Conservation (phyloP, 2,329 filamentous ascomycete species). For the Curvularia lunata region DNA sequence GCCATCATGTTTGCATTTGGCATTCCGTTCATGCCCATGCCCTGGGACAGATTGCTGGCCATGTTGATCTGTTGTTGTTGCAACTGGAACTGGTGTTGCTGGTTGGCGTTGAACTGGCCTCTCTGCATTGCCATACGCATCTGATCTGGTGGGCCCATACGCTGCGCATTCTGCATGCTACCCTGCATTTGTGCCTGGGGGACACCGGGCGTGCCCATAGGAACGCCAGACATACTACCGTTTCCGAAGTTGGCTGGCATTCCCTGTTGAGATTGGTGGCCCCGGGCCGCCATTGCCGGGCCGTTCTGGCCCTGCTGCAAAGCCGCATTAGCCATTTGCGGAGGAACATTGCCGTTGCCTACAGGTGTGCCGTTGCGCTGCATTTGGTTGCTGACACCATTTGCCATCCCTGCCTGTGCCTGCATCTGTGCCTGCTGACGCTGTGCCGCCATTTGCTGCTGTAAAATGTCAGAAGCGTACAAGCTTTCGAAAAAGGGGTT, state of each 20-base stretch:
- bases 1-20: slow-evolving; percentile 47
- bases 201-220: slow-evolving; percentile 63
- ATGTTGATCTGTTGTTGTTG: slow-evolving; percentile 49
- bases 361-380: slow-evolving; percentile 52
- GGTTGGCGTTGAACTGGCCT: slow-evolving; percentile 41
- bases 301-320: slow-evolving; percentile 41
- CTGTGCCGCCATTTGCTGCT: slow-evolving; percentile 46
- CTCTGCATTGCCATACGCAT: slow-evolving; percentile 50
- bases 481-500: neutral
- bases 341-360: slow-evolving; percentile 35
- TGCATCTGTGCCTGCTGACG: slow-evolving; percentile 49
- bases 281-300: slow-evolving; percentile 43
- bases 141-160: slow-evolving; percentile 58
- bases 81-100: slow-evolving; percentile 47
- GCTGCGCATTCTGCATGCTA: slow-evolving; percentile 62
- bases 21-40: slow-evolving; percentile 44
- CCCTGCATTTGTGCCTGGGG: slow-evolving; percentile 74
- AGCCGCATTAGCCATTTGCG: slow-evolving; percentile 39
- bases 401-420: slow-evolving; percentile 48
- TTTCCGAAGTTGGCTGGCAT: slow-evolving; percentile 58
- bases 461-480: slow-evolving; percentile 23
- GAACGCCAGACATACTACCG: slow-evolving; percentile 58
- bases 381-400: slow-evolving; percentile 47
- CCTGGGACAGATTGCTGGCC: slow-evolving; percentile 42
- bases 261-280: slow-evolving; percentile 49